Conservation (phyloP, 805 yeast genomes). For the Kodamaea restingae region DNA sequence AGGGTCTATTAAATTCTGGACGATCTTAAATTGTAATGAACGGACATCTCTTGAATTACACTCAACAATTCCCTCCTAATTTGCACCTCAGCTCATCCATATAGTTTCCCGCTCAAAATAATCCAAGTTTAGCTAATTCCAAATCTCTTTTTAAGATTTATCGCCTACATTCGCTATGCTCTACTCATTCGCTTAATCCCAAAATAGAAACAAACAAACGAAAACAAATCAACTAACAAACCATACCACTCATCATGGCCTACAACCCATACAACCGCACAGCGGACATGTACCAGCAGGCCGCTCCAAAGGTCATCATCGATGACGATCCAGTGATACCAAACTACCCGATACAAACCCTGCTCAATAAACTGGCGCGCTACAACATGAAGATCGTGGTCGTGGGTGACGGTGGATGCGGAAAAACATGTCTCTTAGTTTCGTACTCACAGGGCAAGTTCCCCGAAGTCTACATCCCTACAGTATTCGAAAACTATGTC, state of each 20-base stretch:
- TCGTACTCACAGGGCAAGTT: slow-evolving; percentile 66
- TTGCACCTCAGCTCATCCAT: too few relatives aligned
- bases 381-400: slow-evolving; percentile 59
- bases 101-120: too few relatives aligned
- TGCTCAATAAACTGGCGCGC: slow-evolving; percentile 15
- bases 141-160: neutral
- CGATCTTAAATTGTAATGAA: too few relatives aligned
- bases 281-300: slow-evolving; percentile 21
- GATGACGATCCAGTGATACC: slow-evolving; percentile 38
- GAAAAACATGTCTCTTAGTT: slow-evolving; percentile 76
- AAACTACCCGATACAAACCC: slow-evolving; percentile 26
- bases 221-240: too few relatives aligned
- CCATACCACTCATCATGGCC: slow-evolving; percentile 2
- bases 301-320: slow-evolving; percentile 27
- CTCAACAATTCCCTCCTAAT: too few relatives aligned
- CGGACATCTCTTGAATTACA: too few relatives aligned
- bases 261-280: slow-evolving; percentile 14
- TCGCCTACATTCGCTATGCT: too few relatives aligned
- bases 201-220: neutral
- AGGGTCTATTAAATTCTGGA: too few relatives aligned
- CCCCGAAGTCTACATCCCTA: slow-evolving; percentile 74
- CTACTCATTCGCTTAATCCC: too few relatives aligned
- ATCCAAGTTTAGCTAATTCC: too few relatives aligned
- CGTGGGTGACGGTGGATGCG: slow-evolving; percentile 89
- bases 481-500: slow-evolving; percentile 76